Evolutionary conservation across 2,329 filamentous ascomycete genomes (phyloP).

Genomic region (Phialemoniopsis sp.): DNA sequence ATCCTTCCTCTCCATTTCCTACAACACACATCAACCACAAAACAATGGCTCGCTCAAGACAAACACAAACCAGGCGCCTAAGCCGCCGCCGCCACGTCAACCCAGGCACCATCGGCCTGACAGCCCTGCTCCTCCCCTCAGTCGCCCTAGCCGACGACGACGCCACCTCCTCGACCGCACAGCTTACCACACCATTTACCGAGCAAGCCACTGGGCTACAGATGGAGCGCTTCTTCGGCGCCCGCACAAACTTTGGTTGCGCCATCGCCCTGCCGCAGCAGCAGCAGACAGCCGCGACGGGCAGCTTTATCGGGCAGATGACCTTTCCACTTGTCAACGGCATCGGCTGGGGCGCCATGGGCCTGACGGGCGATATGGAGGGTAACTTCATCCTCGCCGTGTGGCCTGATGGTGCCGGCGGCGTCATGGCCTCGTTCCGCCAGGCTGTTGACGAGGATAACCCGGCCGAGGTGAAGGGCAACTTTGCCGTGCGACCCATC

Average conservation of each 20-base stretch:
- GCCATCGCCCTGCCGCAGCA: constrained; percentile 34
- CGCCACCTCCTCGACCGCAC: background rate
- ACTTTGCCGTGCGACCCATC: constrained; percentile 33
- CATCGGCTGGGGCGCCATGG: constrained; percentile 39
- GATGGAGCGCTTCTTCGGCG: constrained; percentile 33
- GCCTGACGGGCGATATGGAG: constrained; percentile 38
- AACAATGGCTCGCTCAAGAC: too few relatives aligned
- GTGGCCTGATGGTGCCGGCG: constrained; percentile 33
- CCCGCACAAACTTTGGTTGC: constrained; percentile 30
- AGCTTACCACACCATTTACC: constrained; percentile 16
- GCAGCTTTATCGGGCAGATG: constrained; percentile 42
- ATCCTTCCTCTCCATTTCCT: too few relatives aligned
- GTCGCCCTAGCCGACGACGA: background rate
- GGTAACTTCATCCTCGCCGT: constrained; percentile 37
- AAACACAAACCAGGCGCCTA: too few relatives aligned
- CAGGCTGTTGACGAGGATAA: constrained; percentile 35
- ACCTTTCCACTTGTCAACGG: constrained; percentile 31
- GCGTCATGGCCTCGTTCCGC: constrained; percentile 36
- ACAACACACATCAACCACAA: too few relatives aligned
- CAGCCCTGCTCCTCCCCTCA: background rate
- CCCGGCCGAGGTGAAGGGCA: constrained; percentile 34
- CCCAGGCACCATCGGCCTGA: background rate
- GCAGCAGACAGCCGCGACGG: constrained; percentile 19
- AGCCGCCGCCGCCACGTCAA: too few relatives aligned
- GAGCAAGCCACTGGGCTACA: constrained; percentile 25